Evolutionary conservation across 352 stramenopile genomes (phyloP).

Genomic region (Phytophthora idaei): DNA sequence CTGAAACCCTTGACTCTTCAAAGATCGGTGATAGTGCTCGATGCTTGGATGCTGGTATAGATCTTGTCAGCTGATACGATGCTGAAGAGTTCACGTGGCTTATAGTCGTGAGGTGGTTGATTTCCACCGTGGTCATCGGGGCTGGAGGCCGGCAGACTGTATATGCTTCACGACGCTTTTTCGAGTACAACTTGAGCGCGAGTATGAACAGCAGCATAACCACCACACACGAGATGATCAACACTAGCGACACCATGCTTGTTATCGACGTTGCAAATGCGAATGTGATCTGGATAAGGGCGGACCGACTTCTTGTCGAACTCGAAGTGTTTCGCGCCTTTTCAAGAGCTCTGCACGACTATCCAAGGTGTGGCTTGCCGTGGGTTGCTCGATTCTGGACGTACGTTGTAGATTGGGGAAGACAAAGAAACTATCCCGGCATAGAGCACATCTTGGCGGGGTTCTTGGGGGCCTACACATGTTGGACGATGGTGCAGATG

Average conservation of each 20-base stretch:
- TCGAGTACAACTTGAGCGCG: constrained; percentile 17
- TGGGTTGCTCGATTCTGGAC: constrained; percentile 24
- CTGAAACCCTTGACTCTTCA: constrained; percentile 25
- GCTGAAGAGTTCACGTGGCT: not conserved
- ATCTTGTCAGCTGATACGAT: constrained; percentile 21
- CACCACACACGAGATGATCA: constrained; percentile 16
- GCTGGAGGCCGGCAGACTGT: constrained; percentile 3
- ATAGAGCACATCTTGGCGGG: constrained; percentile 17
- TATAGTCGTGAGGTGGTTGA: constrained; percentile 9
- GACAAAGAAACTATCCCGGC: constrained; percentile 13
- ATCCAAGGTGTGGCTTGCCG: constrained; percentile 22
- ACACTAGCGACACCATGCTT: constrained; percentile 18
- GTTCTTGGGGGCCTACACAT: not conserved
- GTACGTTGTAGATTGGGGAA: constrained; percentile 7
- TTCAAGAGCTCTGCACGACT: constrained; percentile 25
- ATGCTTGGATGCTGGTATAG: constrained; percentile 9
- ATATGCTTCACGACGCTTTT: constrained; percentile 7
- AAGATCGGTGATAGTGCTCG: constrained; percentile 19
- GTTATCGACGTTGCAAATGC: constrained; percentile 5
- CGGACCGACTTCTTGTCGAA: not conserved
- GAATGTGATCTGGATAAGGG: constrained; percentile 2
- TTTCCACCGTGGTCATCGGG: not conserved
- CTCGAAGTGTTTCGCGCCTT: not conserved
- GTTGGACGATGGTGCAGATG: not conserved
- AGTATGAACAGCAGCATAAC: constrained; percentile 28